Conservation (phyloP, 2,329 filamentous ascomycete species). For the Beauveria medogensis region DNA sequence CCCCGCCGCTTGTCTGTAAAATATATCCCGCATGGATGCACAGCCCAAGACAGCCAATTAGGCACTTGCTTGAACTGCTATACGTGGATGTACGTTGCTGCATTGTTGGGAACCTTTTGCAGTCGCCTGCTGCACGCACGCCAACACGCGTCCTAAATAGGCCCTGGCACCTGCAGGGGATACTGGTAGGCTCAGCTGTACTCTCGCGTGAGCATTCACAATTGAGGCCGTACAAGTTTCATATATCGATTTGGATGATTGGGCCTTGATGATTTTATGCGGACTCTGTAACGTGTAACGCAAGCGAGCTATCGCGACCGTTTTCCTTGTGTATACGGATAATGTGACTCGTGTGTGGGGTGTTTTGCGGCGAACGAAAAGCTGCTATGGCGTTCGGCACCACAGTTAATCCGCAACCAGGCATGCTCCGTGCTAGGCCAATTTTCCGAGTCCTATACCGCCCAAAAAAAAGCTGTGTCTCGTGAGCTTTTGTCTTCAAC, state of each 20-base stretch:
- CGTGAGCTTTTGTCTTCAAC: neutral
- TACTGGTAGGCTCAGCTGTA: neutral
- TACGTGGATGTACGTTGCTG: neutral
- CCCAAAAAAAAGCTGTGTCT: neutral
- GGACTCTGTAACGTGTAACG: too few relatives aligned
- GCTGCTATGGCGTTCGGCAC: neutral
- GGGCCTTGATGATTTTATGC: neutral
- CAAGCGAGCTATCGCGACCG: too few relatives aligned
- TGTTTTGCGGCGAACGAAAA: too few relatives aligned
- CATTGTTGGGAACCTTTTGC: constrained; percentile 6
- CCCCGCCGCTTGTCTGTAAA: neutral
- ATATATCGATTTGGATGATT: neutral
- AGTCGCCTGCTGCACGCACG: constrained; percentile 4
- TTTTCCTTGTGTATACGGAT: too few relatives aligned
- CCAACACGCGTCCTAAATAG: neutral
- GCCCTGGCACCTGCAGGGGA: neutral
- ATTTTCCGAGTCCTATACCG: neutral
- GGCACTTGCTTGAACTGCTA: neutral
- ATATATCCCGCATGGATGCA: constrained; percentile 7
- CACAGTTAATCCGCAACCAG: constrained; percentile 4
- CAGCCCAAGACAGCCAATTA: neutral
- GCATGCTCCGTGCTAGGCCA: neutral
- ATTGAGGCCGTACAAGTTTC: neutral
- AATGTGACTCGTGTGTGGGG: too few relatives aligned
- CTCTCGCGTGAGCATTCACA: constrained; percentile 1